Base-by-base conservation (phyloP, 352 stramenopile species). In the Globisporangium parvum region DNA sequence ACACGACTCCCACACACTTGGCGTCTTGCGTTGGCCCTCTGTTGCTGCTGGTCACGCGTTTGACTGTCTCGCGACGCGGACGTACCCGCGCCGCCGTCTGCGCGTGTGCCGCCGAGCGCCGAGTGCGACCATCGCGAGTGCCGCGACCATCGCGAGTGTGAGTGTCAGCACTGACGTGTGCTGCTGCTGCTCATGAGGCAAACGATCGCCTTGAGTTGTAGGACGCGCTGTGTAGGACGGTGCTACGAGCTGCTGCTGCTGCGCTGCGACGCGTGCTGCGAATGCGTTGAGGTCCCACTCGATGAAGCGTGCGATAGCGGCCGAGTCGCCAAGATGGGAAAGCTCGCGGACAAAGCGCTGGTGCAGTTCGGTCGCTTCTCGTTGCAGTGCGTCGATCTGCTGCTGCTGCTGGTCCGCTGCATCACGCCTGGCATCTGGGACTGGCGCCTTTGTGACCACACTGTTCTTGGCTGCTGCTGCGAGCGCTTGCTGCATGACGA, bases 241-340 rank as follows among this genome's bases (percentile, higher is more conserved):
- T 2, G 39, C 2, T 14, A 9, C 1, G 14, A 18, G 39, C 15
- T 45, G 3, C 42, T 28, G 46, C 6, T 18, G 17, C 46, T 51
- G 46, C 17, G 24, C 24, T 1, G 17, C 8, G 15, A 21, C 46
- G 23, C 24, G 21, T 21, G 24, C 14, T 18, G 15, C 47, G 5
- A 53, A 21, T 10, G 47, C 47, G 28, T 41, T 33, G 24, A 53
- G 28, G 26, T 53, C 47, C 47, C 47, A 53, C 26, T 42, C 47
- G 15, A 53, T 17, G 24, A 53, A 17, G 10, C 28, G 14, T 18
- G 47, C 47, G 14, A 53, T 41, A 5, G 28, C 28, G 2, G 9
- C 3, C 28, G 28, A 40, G 28, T 53, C 47, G 28, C 28, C 26
- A 2, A 53, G 28, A 11, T 17, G 14, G 18, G 47, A 26, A 11